A percentile compares a stretch with the other conserved stretches of the same genome.
Evolutionary conservation across 208 protist species (phyloP).

Genomic region (Phytomonas francai): DNA sequence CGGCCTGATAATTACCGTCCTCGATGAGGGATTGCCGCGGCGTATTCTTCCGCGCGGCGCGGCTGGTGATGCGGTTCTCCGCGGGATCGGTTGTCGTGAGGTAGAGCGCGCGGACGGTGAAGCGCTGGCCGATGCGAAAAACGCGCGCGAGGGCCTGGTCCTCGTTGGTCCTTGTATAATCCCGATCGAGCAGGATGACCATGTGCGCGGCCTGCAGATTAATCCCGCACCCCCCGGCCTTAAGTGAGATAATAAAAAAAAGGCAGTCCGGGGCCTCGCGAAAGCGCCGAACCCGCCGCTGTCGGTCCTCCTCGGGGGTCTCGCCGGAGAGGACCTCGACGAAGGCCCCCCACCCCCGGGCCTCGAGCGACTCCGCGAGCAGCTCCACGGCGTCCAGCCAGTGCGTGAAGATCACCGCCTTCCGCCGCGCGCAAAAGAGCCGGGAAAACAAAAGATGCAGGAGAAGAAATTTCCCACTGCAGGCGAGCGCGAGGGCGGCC

Average conservation of each 20-base stretch:
- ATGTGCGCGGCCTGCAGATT: conserved; percentile 95
- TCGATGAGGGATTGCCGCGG: conserved; percentile 50
- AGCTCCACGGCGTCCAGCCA: conserved; percentile 94
- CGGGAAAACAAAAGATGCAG: conserved; percentile 71
- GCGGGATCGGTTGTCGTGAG: conserved; percentile 82
- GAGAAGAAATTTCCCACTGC: conserved; percentile 91
- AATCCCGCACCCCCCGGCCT: conserved; percentile 96
- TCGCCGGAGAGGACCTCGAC: conserved; percentile 55
- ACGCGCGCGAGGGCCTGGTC: conserved; percentile 94
- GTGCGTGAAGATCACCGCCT: conserved; percentile 97
- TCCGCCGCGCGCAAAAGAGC: conserved; percentile 35
- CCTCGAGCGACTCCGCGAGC: conserved; percentile 81
- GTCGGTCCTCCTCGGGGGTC: conserved; percentile 47
- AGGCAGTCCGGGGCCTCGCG: conserved; percentile 77
- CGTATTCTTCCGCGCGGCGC: conserved; percentile 38
- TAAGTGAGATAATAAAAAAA: conserved; percentile 94
- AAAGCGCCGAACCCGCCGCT: conserved; percentile 83
- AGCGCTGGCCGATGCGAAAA: conserved; percentile 96
- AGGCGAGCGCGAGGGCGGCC: conserved; percentile 25
- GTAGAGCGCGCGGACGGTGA: conserved; percentile 92
- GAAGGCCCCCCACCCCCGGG: conserved; percentile 29
- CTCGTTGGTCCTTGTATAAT: conserved; percentile 96
- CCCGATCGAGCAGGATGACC: conserved; percentile 95
- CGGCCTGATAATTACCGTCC: conserved; percentile 29
- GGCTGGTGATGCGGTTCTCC: conserved; percentile 31